These are phyloP conservation scores for Vigna hirtella DNA, from an alignment of 306 rosid species.

Conservation along the genomic window DNA sequence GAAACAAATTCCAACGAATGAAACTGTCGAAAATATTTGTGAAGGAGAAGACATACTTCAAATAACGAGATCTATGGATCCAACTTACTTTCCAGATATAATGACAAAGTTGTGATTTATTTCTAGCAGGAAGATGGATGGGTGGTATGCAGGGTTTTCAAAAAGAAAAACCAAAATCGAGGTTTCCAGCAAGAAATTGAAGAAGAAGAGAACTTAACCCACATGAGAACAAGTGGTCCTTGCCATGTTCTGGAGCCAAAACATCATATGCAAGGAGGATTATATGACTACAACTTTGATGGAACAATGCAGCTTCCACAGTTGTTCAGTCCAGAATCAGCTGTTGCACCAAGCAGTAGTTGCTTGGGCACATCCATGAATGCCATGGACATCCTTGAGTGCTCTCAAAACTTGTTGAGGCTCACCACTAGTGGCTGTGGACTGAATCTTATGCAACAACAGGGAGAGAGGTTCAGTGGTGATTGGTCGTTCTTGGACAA, in stretches of 20 bases:
- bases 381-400: slow-evolving; percentile 64
- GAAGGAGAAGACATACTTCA: too few species aligned
- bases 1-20: background rate
- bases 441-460: slow-evolving; percentile 56
- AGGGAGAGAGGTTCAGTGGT: slow-evolving; percentile 58
- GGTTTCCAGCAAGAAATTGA: slow-evolving; percentile 63
- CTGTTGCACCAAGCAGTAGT: slow-evolving; percentile 19
- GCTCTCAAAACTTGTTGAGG: slow-evolving; percentile 71
- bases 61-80: background rate
- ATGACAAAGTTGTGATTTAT: background rate
- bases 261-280: slow-evolving; percentile 60
- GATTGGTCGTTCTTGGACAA: slow-evolving; percentile 97
- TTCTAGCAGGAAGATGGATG: slow-evolving; percentile 89
- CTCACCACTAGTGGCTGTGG: slow-evolving; percentile 61
- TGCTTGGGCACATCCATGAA: slow-evolving; percentile 56
- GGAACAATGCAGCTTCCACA: slow-evolving; percentile 88
- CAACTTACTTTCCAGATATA: background rate
- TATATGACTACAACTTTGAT: slow-evolving; percentile 61
- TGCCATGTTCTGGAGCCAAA: slow-evolving; percentile 59
- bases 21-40: too few species aligned
- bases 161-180: slow-evolving; percentile 74
- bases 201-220: slow-evolving; percentile 51
- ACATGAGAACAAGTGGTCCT: slow-evolving; percentile 59
- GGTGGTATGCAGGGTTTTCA: slow-evolving; percentile 98
- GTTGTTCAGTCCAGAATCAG: slow-evolving; percentile 81